Percentiles rank a stretch among this genome's conserved stretches.
These are phyloP conservation scores for Pascua sp. DNA, from an alignment of 1,284 basidiomycete species.

Conservation along the genomic window DNA sequence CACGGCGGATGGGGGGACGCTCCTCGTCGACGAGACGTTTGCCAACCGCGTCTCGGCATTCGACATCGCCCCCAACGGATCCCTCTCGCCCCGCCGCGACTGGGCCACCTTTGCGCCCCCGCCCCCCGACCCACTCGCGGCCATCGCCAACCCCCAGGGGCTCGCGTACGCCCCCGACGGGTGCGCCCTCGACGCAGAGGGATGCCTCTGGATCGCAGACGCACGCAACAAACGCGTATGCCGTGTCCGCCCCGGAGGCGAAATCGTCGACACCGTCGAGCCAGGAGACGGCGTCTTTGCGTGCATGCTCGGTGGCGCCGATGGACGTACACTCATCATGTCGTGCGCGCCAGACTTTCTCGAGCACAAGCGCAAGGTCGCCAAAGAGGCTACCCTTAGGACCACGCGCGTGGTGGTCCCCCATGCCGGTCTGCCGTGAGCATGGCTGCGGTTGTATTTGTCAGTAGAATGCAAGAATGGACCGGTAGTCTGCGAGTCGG, in stretches of 20 bases:
- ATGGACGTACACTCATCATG: constrained; percentile 6
- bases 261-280: constrained; percentile 2
- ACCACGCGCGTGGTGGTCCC: not conserved
- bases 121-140: not conserved
- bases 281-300: constrained; percentile 6
- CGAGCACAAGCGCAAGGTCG: constrained; percentile 1
- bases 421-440: not conserved
- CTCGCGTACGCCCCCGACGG: not conserved
- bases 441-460: not conserved
- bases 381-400: constrained; percentile 2
- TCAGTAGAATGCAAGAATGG: too few relatives aligned
- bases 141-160: not conserved
- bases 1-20: constrained; percentile 1
- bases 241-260: constrained; percentile 3
- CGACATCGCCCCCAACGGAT: constrained; percentile 2
- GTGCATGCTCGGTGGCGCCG: constrained; percentile 7
- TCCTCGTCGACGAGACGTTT: constrained; percentile 9
- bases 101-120: constrained; percentile 4
- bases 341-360: constrained; percentile 7
- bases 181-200: constrained; percentile 7
- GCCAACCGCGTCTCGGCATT: constrained; percentile 4
- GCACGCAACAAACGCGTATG: constrained; percentile 2
- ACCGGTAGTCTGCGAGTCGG: too few relatives aligned
- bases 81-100: constrained; percentile 6
- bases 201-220: constrained; percentile 7